phyloP scores from a whole-genome alignment of 768 basidiomycete genomes.

The Saitozyma podzolica region DNA sequence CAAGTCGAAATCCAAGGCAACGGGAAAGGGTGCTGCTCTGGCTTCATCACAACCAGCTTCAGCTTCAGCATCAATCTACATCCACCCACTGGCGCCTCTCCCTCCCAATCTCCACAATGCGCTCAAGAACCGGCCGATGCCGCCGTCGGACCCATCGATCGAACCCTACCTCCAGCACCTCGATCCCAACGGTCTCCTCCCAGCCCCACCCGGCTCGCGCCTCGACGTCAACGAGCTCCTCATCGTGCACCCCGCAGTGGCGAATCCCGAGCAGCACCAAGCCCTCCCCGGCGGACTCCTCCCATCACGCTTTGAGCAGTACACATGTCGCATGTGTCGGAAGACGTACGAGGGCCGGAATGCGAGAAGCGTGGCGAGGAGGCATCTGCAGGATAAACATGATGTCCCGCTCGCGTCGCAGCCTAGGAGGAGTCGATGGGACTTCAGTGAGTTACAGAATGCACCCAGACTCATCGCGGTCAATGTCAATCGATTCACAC shows the following conservation, averaged over 20 bases:
- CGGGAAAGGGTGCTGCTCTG: background rate
- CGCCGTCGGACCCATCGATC: background rate
- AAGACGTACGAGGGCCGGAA: conserved; percentile 56
- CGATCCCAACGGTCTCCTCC: conserved; percentile 13
- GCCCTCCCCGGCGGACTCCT: background rate
- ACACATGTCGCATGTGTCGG: conserved; percentile 49
- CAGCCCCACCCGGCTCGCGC: conserved; percentile 23
- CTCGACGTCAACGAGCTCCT: conserved; percentile 36
- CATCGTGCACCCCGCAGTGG: conserved; percentile 7
- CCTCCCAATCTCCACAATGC: background rate
- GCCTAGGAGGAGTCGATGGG: conserved; percentile 54
- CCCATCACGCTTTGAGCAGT: conserved; percentile 34
- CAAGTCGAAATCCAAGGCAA: too few species aligned
- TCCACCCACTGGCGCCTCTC: background rate
- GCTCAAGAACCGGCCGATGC: background rate
- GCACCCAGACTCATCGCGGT: background rate
- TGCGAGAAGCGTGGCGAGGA: conserved; percentile 54
- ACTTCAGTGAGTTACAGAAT: conserved; percentile 48
- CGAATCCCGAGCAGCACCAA: background rate
- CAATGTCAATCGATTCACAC: background rate
- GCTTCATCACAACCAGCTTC: background rate
- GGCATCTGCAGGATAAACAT: conserved; percentile 56
- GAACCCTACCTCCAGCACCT: conserved; percentile 6
- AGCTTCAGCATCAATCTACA: background rate
- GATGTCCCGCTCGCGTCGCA: conserved; percentile 53